Percentiles rank a stretch among this genome's conserved stretches.
Conservation (phyloP, 164 flowering plant genomes). For the Vitis cinerea region DNA sequence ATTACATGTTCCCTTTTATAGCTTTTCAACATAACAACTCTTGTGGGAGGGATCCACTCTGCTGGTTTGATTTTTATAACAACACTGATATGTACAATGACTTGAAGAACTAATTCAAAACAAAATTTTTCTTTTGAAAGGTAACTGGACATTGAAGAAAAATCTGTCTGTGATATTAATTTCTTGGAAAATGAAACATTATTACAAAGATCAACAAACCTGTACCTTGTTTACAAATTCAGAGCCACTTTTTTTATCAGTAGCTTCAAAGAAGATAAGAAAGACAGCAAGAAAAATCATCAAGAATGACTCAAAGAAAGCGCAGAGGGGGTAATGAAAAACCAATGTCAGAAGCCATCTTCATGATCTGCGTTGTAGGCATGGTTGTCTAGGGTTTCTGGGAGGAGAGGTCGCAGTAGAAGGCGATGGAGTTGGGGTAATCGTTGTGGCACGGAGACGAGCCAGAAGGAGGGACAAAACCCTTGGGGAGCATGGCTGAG, state of each 20-base stretch:
- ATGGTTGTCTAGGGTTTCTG: constrained; percentile 14
- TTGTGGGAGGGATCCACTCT: no score
- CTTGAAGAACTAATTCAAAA: no score
- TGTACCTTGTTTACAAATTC: neutral
- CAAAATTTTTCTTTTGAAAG: no score
- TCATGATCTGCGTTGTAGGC: neutral
- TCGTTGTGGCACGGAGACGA: constrained; percentile 68
- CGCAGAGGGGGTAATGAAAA: neutral
- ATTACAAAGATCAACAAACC: neutral
- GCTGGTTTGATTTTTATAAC: no score
- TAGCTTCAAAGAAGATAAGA: neutral
- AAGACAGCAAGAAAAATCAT: neutral
- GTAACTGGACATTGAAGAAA: neutral
- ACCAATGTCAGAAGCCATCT: neutral
- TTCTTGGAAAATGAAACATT: neutral
- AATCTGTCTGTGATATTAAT: no score
- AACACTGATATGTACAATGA: no score
- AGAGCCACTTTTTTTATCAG: no score
- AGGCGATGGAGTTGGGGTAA: constrained; percentile 34
- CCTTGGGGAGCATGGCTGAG: constrained; percentile 74
- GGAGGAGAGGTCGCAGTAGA: constrained; percentile 36
- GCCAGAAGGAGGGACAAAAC: constrained; percentile 66
- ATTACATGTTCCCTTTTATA: no score
- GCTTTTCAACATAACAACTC: no score
- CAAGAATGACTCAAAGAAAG: neutral